Percentiles rank a stretch among this genome's conserved stretches.
phyloP scores from a whole-genome alignment of 345 rosid species.

The Excoecaria agallocha region DNA sequence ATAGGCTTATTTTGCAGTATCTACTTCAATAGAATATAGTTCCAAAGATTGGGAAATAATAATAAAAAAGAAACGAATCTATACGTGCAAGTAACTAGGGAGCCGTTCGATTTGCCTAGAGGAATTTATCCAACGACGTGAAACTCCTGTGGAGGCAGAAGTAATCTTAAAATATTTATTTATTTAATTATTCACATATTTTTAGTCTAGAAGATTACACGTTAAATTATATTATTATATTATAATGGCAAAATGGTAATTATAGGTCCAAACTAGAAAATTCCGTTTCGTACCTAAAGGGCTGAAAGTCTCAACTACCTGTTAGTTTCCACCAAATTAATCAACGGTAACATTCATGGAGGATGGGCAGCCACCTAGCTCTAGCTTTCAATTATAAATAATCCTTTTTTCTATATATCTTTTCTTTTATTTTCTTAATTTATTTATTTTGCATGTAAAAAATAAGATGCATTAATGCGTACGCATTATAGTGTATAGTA shows the following conservation, averaged over 20 bases:
- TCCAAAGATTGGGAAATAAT: no score
- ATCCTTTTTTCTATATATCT: neutral
- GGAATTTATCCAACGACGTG: neutral
- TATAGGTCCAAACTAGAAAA: neutral
- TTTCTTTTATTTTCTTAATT: neutral
- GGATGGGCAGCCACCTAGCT: neutral
- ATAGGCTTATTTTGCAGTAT: no score
- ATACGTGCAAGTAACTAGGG: neutral
- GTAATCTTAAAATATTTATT: neutral
- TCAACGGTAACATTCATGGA: neutral
- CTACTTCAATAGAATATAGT: no score
- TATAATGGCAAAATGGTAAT: conserved; percentile 6
- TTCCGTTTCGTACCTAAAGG: neutral
- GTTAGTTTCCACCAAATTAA: conserved; percentile 3
- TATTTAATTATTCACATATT: neutral
- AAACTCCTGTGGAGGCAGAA: neutral
- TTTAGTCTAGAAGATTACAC: neutral
- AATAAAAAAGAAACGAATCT: no score
- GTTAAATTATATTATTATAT: neutral
- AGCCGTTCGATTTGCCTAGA: neutral
- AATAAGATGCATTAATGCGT: no score
- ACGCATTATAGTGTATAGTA: no score
- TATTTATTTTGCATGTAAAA: no score
- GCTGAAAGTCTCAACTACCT: neutral
- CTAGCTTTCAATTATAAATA: neutral